These are phyloP conservation scores for Myxozyma monticola DNA, from an alignment of 805 yeast genomes.

Conservation along the genomic window DNA sequence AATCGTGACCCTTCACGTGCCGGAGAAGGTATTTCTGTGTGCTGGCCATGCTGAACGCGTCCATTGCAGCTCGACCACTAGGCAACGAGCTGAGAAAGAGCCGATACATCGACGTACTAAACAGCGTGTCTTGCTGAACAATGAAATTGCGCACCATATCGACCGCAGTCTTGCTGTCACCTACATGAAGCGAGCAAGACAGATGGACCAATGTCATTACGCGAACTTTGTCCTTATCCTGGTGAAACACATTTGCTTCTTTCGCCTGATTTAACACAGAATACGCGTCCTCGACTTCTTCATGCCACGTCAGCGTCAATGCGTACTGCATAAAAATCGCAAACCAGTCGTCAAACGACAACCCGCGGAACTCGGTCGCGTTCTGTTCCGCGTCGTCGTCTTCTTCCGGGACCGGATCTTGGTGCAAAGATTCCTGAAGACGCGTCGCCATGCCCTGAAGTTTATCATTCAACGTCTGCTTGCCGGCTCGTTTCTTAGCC, in stretches of 20 bases:
- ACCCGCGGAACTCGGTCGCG: conserved; percentile 59
- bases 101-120: conserved; percentile 65
- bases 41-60: conserved; percentile 68
- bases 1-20: conserved; percentile 86
- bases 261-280: conserved; percentile 72
- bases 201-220: conserved; percentile 65
- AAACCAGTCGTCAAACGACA: conserved; percentile 81
- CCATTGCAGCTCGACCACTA: conserved; percentile 59
- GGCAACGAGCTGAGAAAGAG: conserved; percentile 64
- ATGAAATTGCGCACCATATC: conserved; percentile 53
- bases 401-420: conserved; percentile 46
- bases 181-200: conserved; percentile 53
- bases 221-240: conserved; percentile 59
- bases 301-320: conserved; percentile 61
- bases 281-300: conserved; percentile 60
- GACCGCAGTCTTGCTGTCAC: conserved; percentile 56
- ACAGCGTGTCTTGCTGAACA: conserved; percentile 59
- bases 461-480: conserved; percentile 69
- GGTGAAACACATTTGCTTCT: conserved; percentile 74
- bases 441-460: conserved; percentile 59
- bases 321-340: conserved; percentile 78
- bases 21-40: conserved; percentile 89
- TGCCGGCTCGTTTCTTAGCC: conserved; percentile 51
- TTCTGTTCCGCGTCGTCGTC: conserved; percentile 45
- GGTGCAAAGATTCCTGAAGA: conserved; percentile 48